A percentile compares a stretch with the other conserved stretches of the same genome.
Conservation (phyloP, 2,329 filamentous ascomycete genomes). For the Chaetoscypha palmicola region DNA sequence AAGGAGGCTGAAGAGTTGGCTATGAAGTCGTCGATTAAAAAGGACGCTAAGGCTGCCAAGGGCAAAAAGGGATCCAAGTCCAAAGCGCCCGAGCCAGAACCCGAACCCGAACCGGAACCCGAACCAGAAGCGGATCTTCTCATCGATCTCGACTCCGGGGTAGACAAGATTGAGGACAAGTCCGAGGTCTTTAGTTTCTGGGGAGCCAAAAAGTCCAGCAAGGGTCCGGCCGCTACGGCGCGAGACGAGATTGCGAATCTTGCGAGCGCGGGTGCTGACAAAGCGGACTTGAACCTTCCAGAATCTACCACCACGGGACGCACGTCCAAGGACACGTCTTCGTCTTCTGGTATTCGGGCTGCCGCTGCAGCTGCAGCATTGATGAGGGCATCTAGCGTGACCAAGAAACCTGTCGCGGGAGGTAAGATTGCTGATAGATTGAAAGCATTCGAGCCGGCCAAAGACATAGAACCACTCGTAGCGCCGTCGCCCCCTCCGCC, state of each 20-base stretch:
- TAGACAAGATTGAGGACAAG: slow-evolving; percentile 32
- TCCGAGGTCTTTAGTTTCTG: slow-evolving; percentile 47
- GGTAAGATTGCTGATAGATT: slow-evolving; percentile 51
- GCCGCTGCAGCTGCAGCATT: slow-evolving; percentile 28
- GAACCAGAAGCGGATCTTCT: slow-evolving; percentile 21
- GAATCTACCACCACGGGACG: slow-evolving; percentile 34
- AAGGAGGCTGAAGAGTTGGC: slow-evolving; percentile 34
- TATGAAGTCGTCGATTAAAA: slow-evolving; percentile 28
- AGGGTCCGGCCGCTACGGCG: slow-evolving; percentile 20
- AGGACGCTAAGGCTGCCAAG: slow-evolving; percentile 35
- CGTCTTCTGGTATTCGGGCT: slow-evolving; percentile 23
- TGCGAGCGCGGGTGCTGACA: slow-evolving; percentile 38
- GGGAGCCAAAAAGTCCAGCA: slow-evolving; percentile 42
- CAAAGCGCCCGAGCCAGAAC: slow-evolving; percentile 24
- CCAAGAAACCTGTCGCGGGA: slow-evolving; percentile 40
- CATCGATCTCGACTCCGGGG: slow-evolving; percentile 30
- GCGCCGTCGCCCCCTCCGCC: slow-evolving; percentile 32
- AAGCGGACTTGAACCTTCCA: slow-evolving; percentile 39
- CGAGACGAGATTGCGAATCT: slow-evolving; percentile 36
- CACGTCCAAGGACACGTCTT: slow-evolving; percentile 36
- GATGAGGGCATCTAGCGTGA: slow-evolving; percentile 34
- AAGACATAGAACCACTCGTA: slow-evolving; percentile 27
- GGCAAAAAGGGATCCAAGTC: slow-evolving; percentile 25
- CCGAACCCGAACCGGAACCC: slow-evolving; percentile 19
- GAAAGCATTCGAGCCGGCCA: slow-evolving; percentile 45